Base-by-base conservation (phyloP, 129 eudicot genomes). In the Smallanthus sonchifolius region DNA sequence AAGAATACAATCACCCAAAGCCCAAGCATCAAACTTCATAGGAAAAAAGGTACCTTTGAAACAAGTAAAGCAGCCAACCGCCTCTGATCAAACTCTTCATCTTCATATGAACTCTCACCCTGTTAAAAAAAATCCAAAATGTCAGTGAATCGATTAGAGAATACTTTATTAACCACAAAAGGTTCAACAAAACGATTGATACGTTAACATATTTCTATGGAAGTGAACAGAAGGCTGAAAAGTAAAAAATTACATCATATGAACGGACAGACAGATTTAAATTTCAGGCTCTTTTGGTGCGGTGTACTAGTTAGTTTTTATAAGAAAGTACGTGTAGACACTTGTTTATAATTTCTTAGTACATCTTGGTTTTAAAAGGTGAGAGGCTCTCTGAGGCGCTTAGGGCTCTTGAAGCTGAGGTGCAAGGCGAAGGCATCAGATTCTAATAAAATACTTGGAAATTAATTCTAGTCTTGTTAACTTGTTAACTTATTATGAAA, bases 41-140 rank as follows among this genome's bases (percentile, higher is more conserved):
- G 62, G 62, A 55, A 55, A 42, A 55, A 55, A 55, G 1, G 55
- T 14, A 87, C 92, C 92, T 88, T 86, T 47, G 98, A 93, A 62
- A 83, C 97, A 77, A 88, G 83, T 59, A 90, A 80, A 7, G 97
- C 97, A 35, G 91, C 96, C 11, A 87, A 85, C 45, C 81, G 89
- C 78, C 95, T 82, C 59, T 92, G 90, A 62, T 77, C 88, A 42
- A 86, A 90, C 67, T 84, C 90, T 71, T 88, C 91, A 30, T 90
- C 91, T 75, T 93, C 96, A 55, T 93, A 90, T 70, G 88, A 83
- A 65, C 95, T 93, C 75, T 92, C 96, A 24, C 30, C 74, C 92
- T 93, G n/a, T 10, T 4, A 32, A 1, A 57, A 77, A 69, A 15
- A 24, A 54, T 24, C 11, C 1, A 15, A 0, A 45, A 7, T 9